Evolutionary conservation across 441 rosid species (phyloP).

Genomic region (Rhodomyrtus psidioides): DNA sequence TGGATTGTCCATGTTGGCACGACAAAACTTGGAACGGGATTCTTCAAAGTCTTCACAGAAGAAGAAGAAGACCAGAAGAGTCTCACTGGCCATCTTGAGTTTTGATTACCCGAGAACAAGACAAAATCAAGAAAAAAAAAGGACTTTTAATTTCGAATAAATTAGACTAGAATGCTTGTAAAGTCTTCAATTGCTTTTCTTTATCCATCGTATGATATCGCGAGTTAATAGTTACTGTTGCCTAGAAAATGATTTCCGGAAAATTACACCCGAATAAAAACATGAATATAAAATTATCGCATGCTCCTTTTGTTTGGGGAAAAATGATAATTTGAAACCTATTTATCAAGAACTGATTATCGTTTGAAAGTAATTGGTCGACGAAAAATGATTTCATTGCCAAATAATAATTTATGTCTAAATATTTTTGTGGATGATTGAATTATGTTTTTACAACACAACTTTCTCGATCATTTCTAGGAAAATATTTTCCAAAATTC

Average conservation of each 20-base stretch:
- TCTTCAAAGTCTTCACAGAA: not conserved
- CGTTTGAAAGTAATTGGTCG: not conserved
- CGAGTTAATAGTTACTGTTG: fast-evolving
- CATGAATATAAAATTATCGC: not conserved
- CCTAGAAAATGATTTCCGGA: no score
- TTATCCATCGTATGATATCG: fast-evolving
- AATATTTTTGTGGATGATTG: no score
- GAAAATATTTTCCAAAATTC: no score
- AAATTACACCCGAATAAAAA: no score
- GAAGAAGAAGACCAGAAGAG: not conserved
- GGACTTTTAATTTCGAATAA: not conserved
- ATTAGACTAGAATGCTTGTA: not conserved
- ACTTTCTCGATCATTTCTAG: no score
- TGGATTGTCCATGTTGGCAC: not conserved
- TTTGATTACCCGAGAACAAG: not conserved
- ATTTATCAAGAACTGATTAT: fast-evolving
- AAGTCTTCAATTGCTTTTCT: not conserved
- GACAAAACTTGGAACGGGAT: not conserved
- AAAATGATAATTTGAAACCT: not conserved
- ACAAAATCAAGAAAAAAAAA: not conserved
- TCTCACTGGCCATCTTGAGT: not conserved
- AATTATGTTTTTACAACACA: no score
- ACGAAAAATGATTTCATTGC: not conserved
- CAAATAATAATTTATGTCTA: no score
- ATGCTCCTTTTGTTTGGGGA: not conserved